Percentiles rank a stretch among this genome's conserved stretches.
Evolutionary conservation across 495 filamentous ascomycete species (phyloP).

Genomic region (Xylaria acuta): DNA sequence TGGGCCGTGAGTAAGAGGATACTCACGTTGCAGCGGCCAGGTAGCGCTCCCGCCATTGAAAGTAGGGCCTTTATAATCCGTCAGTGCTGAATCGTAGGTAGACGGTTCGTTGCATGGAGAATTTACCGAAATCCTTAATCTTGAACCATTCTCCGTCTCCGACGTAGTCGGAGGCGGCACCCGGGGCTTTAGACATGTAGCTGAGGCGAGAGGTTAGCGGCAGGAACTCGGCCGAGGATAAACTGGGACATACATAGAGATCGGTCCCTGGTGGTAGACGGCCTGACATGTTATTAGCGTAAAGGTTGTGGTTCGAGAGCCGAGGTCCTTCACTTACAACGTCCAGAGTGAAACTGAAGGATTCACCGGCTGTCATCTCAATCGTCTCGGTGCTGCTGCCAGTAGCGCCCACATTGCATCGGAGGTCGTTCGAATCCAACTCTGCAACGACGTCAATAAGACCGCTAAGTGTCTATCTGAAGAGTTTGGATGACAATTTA

Average conservation of each 20-base stretch:
- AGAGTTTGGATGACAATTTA: conserved; percentile 13
- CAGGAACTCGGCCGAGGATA: neutral
- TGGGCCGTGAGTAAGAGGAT: neutral
- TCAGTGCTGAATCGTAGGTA: neutral
- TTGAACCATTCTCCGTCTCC: conserved; percentile 54
- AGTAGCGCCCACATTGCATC: conserved; percentile 60
- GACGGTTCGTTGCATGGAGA: neutral
- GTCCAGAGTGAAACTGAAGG: conserved; percentile 50
- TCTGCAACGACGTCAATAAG: conserved; percentile 31
- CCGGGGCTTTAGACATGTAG: conserved; percentile 54
- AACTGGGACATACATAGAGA: conserved; percentile 42
- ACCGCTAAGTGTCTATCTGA: neutral
- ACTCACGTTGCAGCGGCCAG: conserved; percentile 35
- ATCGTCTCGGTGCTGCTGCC: conserved; percentile 45
- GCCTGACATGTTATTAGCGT: conserved; percentile 33
- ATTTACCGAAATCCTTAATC: conserved; percentile 46
- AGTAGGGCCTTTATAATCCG: conserved; percentile 16
- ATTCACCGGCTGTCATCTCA: conserved; percentile 50
- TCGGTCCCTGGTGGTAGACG: conserved; percentile 60
- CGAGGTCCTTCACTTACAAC: conserved; percentile 28
- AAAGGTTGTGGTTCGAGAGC: neutral
- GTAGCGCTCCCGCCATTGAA: conserved; percentile 38
- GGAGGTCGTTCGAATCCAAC: conserved; percentile 52
- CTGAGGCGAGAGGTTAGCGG: conserved; percentile 21
- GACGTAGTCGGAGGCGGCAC: conserved; percentile 45